Percentiles rank a stretch among this genome's conserved stretches.
Conservation (phyloP, 768 basidiomycete genomes). For the Coprinopsis strossmayeri region DNA sequence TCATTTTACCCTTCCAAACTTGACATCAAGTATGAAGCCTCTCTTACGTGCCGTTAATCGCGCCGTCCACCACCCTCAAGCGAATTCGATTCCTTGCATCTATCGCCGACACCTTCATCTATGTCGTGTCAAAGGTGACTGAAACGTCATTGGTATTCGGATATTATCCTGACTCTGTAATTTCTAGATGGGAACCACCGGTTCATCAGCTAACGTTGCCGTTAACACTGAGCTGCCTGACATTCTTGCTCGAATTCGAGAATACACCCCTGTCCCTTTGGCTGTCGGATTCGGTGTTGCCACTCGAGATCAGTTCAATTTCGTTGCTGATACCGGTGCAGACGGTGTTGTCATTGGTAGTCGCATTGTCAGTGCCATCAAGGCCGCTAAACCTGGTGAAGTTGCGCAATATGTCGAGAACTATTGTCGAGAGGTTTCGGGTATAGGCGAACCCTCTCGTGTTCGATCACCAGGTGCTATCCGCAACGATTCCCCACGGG, state of each 20-base stretch:
- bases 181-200: constrained; percentile 90
- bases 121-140: constrained; percentile 89
- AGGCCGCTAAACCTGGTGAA: constrained; percentile 45
- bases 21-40: constrained; percentile 46
- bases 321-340: constrained; percentile 81
- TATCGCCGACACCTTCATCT: constrained; percentile 97
- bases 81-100: constrained; percentile 88
- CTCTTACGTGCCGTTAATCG: constrained; percentile 92
- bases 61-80: constrained; percentile 83
- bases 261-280: constrained; percentile 73
- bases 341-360: constrained; percentile 95
- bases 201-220: constrained; percentile 67
- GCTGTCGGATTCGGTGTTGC: constrained; percentile 98
- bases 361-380: constrained; percentile 75
- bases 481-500: constrained; percentile 17
- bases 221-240: constrained; percentile 78
- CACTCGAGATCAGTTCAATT: constrained; percentile 81
- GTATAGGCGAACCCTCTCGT: constrained; percentile 30
- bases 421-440: constrained; percentile 69
- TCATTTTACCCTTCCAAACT: neutral
- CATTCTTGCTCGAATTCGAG: constrained; percentile 76
- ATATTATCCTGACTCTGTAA: neutral
- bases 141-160: constrained; percentile 6
- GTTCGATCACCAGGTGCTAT: constrained; percentile 25
- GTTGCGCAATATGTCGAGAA: constrained; percentile 52